phyloP scores from a whole-genome alignment of 129 eudicot genomes.

The Apium graveolens region DNA sequence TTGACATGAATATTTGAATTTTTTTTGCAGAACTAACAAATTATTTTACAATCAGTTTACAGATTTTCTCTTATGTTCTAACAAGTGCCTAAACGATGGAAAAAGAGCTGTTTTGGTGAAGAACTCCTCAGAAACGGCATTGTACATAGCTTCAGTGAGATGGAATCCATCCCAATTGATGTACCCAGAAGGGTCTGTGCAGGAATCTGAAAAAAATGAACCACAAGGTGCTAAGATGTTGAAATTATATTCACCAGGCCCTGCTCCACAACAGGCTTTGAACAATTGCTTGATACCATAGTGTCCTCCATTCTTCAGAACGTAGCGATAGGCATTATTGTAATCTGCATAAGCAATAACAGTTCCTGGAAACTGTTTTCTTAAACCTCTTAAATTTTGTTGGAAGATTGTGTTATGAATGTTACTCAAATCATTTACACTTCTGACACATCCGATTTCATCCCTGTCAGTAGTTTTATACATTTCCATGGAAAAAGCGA shows the following conservation, averaged over 20 bases:
- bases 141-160: slow-evolving; percentile 77
- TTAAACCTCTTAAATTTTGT: slow-evolving; percentile 31
- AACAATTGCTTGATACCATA: slow-evolving; percentile 50
- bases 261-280: slow-evolving; percentile 69
- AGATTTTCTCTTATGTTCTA: slow-evolving; percentile 28
- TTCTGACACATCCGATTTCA: slow-evolving; percentile 48
- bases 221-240: slow-evolving; percentile 48
- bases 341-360: slow-evolving; percentile 59
- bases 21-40: neutral
- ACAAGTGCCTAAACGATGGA: slow-evolving; percentile 43
- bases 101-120: slow-evolving; percentile 36
- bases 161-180: slow-evolving; percentile 96
- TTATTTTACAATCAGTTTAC: slow-evolving; percentile 2
- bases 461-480: slow-evolving; percentile 47
- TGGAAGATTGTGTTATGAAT: slow-evolving; percentile 51
- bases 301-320: slow-evolving; percentile 34
- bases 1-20: neutral
- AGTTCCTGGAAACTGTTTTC: slow-evolving; percentile 35
- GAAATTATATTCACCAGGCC: slow-evolving; percentile 48
- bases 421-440: slow-evolving; percentile 34
- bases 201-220: slow-evolving; percentile 44
- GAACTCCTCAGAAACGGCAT: slow-evolving; percentile 37
- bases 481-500: slow-evolving; percentile 48
- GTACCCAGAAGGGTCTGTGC: slow-evolving; percentile 50
- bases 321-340: slow-evolving; percentile 40